A percentile compares a stretch with the other conserved stretches of the same genome.
These are phyloP conservation scores for Solanum chiquidenum DNA, from an alignment of 257 asterid genomes.

Conservation along the genomic window DNA sequence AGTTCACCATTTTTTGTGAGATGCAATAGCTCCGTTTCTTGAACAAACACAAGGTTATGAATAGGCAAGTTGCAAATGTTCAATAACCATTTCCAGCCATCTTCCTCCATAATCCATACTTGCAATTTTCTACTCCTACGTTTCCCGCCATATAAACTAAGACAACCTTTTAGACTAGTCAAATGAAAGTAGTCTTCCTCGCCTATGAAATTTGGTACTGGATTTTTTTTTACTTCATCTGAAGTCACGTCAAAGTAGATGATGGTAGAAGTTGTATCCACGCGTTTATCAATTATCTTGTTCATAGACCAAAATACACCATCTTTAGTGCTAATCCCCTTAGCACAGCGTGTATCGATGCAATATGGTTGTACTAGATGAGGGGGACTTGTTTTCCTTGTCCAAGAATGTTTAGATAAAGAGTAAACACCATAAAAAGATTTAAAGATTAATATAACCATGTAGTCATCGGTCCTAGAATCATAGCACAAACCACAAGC, in stretches of 20 bases:
- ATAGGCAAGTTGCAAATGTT: not conserved
- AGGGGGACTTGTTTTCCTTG: not conserved
- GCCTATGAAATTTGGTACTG: not conserved
- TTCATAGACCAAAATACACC: not conserved
- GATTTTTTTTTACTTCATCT: not conserved
- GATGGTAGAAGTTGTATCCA: not conserved
- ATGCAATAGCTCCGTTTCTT: not conserved
- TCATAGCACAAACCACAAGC: not conserved
- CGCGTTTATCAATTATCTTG: not conserved
- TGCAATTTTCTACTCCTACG: not conserved
- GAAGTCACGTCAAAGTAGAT: not conserved
- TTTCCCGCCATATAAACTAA: not conserved
- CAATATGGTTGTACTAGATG: not conserved
- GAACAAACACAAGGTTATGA: not conserved
- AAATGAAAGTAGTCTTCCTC: not conserved
- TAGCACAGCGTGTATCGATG: not conserved
- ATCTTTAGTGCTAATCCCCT: not conserved
- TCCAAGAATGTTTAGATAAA: not conserved
- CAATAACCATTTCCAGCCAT: not conserved
- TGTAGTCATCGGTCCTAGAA: not conserved
- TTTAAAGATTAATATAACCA: not conserved
- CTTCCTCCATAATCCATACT: not conserved
- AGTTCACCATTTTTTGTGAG: not conserved
- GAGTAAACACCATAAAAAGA: not conserved
- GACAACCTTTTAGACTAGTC: not conserved